These are phyloP conservation scores for Debaryomyces prosopidis DNA, from an alignment of 805 yeast species.

Conservation along the genomic window DNA sequence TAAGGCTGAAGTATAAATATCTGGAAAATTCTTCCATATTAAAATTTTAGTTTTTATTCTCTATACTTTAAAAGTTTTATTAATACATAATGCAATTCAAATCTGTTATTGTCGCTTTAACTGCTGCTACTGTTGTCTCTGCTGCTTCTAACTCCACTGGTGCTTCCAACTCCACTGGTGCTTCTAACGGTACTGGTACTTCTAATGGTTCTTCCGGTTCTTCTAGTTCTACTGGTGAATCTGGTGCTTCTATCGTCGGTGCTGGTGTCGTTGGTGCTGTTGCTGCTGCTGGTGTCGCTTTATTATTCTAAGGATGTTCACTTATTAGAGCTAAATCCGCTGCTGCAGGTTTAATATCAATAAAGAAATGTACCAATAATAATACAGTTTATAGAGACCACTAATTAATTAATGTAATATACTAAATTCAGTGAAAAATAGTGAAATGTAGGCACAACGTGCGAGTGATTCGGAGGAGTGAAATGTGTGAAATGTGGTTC, in stretches of 20 bases:
- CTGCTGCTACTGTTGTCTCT: conserved; percentile 68
- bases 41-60: neutral
- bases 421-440: too few species aligned
- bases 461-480: too few species aligned
- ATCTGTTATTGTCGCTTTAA: conserved; percentile 64
- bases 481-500: too few species aligned
- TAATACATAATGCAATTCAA: conserved; percentile 65
- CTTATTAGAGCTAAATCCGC: neutral
- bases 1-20: conserved; percentile 5
- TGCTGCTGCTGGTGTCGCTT: conserved; percentile 78
- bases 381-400: neutral
- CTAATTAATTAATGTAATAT: neutral
- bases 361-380: neutral
- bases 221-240: conserved; percentile 43
- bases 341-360: neutral
- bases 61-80: conserved; percentile 1
- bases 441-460: too few species aligned
- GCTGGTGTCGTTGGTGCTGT: conserved; percentile 81
- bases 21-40: neutral
- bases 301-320: conserved; percentile 34
- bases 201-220: conserved; percentile 40
- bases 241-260: conserved; percentile 54
- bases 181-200: conserved; percentile 50
- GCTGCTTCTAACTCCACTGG: conserved; percentile 50
- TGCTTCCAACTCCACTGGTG: conserved; percentile 54